A percentile compares a stretch with the other conserved stretches of the same genome.
These are phyloP conservation scores for Pseudocercospora vitis DNA, from an alignment of 2,329 filamentous ascomycete species.

Conservation along the genomic window DNA sequence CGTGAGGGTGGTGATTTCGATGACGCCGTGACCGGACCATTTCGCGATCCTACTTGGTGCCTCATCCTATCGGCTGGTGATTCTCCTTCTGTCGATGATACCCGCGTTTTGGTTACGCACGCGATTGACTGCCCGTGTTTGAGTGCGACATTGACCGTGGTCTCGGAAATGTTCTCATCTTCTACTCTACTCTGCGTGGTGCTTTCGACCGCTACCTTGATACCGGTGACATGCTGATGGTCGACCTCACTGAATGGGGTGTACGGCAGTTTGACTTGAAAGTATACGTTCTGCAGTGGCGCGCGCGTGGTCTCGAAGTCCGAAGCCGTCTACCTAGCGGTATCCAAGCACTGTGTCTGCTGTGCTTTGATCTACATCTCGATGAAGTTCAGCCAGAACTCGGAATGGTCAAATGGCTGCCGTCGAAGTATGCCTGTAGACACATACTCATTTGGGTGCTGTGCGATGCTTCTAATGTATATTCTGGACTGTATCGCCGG, in stretches of 20 bases:
- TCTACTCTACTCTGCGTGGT: slow-evolving; percentile 15
- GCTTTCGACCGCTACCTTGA: slow-evolving; percentile 7
- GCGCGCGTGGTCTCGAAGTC: neutral
- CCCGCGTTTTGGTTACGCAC: slow-evolving; percentile 21
- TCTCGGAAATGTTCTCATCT: slow-evolving; percentile 16
- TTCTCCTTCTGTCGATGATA: slow-evolving; percentile 16
- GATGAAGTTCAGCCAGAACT: neutral
- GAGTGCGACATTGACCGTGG: slow-evolving; percentile 15
- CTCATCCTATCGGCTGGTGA: slow-evolving; percentile 9
- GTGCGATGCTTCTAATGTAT: neutral
- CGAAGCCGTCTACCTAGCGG: neutral
- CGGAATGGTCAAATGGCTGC: neutral
- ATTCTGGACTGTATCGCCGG: neutral
- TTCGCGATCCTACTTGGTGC: neutral
- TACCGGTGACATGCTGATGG: slow-evolving; percentile 6
- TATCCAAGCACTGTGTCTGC: neutral
- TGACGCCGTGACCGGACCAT: slow-evolving; percentile 17
- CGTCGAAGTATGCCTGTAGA: neutral
- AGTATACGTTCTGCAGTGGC: neutral
- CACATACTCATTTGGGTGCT: neutral
- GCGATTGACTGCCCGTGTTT: slow-evolving; percentile 17
- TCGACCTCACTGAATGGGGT: neutral
- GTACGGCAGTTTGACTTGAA: neutral
- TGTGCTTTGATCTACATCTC: neutral
- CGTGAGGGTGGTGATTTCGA: slow-evolving; percentile 29